These are phyloP conservation scores for Ophiostoma fasciatum DNA, from an alignment of 2,329 filamentous ascomycete species.

Conservation along the genomic window DNA sequence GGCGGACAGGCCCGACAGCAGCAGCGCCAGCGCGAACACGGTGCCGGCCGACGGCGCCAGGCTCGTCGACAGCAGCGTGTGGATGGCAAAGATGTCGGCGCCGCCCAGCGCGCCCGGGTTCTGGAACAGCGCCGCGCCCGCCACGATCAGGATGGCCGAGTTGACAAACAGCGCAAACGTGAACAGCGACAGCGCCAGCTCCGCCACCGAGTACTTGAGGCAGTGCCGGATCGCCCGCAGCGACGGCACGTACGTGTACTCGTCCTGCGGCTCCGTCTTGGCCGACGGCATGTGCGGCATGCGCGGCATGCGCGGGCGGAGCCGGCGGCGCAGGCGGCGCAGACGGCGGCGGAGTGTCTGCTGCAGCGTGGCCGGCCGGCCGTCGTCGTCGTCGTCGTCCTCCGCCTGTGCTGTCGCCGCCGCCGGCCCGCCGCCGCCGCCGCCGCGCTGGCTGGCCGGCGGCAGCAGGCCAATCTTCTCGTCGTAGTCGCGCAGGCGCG, in stretches of 20 bases:
- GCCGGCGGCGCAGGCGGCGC: background rate
- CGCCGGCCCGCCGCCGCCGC: background rate
- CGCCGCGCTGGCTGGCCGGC: slow-evolving; percentile 8
- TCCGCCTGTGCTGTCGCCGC: slow-evolving; percentile 13
- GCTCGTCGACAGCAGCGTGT: slow-evolving; percentile 51
- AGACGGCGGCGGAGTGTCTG: no score
- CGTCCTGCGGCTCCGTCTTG: slow-evolving; percentile 21
- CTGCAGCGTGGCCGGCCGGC: background rate
- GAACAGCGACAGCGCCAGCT: slow-evolving; percentile 58
- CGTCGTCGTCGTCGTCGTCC: slow-evolving; percentile 6
- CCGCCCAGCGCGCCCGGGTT: slow-evolving; percentile 45
- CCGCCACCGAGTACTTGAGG: slow-evolving; percentile 57
- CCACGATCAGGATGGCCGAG: slow-evolving; percentile 66
- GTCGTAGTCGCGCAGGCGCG: slow-evolving; percentile 50
- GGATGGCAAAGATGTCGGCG: slow-evolving; percentile 74
- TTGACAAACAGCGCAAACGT: slow-evolving; percentile 79
- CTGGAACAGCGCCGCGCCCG: slow-evolving; percentile 59
- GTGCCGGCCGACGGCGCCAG: slow-evolving; percentile 65
- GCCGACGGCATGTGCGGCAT: no score
- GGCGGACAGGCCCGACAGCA: slow-evolving; percentile 66
- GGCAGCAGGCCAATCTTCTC: slow-evolving; percentile 38
- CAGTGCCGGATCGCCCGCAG: slow-evolving; percentile 58
- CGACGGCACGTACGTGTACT: slow-evolving; percentile 50
- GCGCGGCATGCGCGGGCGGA: no score
- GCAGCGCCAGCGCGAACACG: slow-evolving; percentile 68